Evolutionary conservation across 2,329 filamentous ascomycete species (phyloP).

Genomic region (Stemphylium vesicarium): DNA sequence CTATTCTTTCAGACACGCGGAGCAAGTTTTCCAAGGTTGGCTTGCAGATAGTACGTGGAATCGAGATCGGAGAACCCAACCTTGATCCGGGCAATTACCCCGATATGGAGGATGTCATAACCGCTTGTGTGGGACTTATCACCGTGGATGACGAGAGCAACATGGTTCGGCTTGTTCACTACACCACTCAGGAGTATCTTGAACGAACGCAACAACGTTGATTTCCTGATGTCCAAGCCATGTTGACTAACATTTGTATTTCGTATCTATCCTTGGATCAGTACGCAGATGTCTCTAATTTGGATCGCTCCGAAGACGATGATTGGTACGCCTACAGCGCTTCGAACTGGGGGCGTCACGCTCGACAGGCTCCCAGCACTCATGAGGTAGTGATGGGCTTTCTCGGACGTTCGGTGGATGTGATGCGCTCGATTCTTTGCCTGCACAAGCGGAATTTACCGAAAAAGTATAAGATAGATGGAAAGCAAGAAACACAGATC

Average conservation of each 20-base stretch:
- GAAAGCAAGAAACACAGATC: no score
- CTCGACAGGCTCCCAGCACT: neutral
- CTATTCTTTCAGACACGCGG: neutral
- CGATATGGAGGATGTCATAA: conserved; percentile 22
- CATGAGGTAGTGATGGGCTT: neutral
- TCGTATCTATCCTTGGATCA: neutral
- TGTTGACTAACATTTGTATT: neutral
- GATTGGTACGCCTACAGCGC: neutral
- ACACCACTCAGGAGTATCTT: conserved; percentile 39
- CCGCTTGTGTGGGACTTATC: conserved; percentile 41
- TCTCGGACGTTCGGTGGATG: neutral
- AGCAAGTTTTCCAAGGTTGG: conserved; percentile 1
- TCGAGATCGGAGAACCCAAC: conserved; percentile 6
- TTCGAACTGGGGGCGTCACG: neutral
- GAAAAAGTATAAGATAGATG: no score
- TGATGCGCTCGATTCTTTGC: no score
- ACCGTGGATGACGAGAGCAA: conserved; percentile 34
- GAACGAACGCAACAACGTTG: conserved; percentile 15
- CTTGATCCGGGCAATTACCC: conserved; percentile 18
- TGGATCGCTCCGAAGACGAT: neutral
- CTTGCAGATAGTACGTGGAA: conserved; percentile 20
- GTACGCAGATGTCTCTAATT: no score
- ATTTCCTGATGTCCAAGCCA: neutral
- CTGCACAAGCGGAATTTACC: no score
- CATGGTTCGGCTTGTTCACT: conserved; percentile 38